Percentiles rank a stretch among this genome's conserved stretches.
These are phyloP conservation scores for Leptodontidium sp. DNA, from an alignment of 2,329 filamentous ascomycete species.

Conservation along the genomic window DNA sequence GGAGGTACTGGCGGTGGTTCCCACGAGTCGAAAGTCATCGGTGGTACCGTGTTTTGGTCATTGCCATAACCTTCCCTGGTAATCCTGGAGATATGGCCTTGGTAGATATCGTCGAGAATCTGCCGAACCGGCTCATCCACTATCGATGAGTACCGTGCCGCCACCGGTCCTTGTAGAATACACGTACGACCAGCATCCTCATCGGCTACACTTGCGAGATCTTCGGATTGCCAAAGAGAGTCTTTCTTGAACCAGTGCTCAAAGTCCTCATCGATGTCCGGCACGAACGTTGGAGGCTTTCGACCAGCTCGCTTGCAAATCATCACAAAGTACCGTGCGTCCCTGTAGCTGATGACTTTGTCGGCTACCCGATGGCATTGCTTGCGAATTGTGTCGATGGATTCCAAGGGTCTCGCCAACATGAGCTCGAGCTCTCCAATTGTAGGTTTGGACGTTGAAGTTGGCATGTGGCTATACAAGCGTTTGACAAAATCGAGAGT, in stretches of 20 bases:
- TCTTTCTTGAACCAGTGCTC: constrained; percentile 99
- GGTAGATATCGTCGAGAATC: constrained; percentile 90
- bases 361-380: constrained; percentile 63
- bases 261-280: constrained; percentile 92
- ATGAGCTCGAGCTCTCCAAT: constrained; percentile 79
- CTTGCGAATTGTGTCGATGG: too few relatives aligned
- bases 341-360: constrained; percentile 97
- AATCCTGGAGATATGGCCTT: constrained; percentile 83
- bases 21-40: too few relatives aligned
- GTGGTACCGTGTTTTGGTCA: constrained; percentile 65
- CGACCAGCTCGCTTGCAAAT: constrained; percentile 91
- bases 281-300: constrained; percentile 97
- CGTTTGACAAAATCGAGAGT: constrained; percentile 96
- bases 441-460: constrained; percentile 86
- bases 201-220: constrained; percentile 91
- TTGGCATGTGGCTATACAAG: constrained; percentile 93
- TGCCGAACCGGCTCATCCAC: constrained; percentile 95
- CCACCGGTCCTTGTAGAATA: constrained; percentile 95
- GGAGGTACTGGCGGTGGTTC: too few relatives aligned
- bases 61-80: constrained; percentile 81
- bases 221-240: constrained; percentile 98
- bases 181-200: constrained; percentile 96
- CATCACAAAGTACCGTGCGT: constrained; percentile 95
- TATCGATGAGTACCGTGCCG: constrained; percentile 86
- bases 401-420: constrained; percentile 75